These are phyloP conservation scores for Gaeumannomyces sp. DNA, from an alignment of 2,329 filamentous ascomycete genomes.

Conservation along the genomic window DNA sequence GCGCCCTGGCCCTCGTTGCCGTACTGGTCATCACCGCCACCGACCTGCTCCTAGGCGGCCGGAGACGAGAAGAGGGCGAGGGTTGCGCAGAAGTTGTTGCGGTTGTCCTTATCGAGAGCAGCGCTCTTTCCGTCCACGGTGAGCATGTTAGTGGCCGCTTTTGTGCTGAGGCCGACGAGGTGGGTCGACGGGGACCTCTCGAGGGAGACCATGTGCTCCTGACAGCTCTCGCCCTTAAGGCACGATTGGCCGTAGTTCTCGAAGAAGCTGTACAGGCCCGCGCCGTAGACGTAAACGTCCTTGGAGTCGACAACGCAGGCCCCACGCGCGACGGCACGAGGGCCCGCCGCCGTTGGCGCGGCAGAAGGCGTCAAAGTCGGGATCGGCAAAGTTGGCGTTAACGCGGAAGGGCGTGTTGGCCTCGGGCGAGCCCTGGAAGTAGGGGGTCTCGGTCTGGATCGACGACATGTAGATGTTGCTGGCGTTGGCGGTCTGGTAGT, in stretches of 20 bases:
- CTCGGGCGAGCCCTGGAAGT: constrained; percentile 78
- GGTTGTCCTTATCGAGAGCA: constrained; percentile 54
- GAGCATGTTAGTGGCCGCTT: constrained; percentile 69
- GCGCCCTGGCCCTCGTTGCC: neutral
- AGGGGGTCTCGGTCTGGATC: constrained; percentile 87
- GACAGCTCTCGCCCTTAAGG: constrained; percentile 61
- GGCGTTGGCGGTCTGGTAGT: constrained; percentile 78
- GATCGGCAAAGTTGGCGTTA: constrained; percentile 56
- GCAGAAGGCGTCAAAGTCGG: constrained; percentile 59
- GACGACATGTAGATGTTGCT: constrained; percentile 74
- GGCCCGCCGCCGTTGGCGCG: constrained; percentile 24
- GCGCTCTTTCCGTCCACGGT: constrained; percentile 50
- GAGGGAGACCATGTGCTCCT: constrained; percentile 70
- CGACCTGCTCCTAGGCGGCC: constrained; percentile 3
- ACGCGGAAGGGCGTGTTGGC: constrained; percentile 58
- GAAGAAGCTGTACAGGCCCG: constrained; percentile 76
- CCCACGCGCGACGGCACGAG: constrained; percentile 68
- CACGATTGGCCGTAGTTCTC: constrained; percentile 73
- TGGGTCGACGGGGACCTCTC: constrained; percentile 55
- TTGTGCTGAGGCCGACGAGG: constrained; percentile 66
- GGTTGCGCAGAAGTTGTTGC: constrained; percentile 59
- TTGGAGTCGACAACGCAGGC: constrained; percentile 63
- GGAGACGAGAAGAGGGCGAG: constrained; percentile 42
- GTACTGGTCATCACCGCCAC: neutral
- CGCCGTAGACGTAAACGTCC: constrained; percentile 64